Percentiles rank a stretch among this genome's conserved stretches.
phyloP scores from a whole-genome alignment of 306 rosid species.

The Cucurbita pepo region DNA sequence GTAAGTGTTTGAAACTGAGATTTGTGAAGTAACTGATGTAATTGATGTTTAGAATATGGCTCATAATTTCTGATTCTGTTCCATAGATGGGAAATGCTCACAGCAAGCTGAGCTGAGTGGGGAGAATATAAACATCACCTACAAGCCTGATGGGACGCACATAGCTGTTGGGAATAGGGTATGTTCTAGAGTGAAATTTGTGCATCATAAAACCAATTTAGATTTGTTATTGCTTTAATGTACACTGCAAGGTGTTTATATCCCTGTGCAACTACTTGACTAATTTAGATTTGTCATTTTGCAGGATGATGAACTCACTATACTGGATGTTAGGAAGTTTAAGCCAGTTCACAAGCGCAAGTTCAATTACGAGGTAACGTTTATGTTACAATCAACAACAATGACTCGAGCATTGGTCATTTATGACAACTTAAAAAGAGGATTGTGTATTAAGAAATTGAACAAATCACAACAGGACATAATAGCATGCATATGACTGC shows the following conservation, averaged over 20 bases:
- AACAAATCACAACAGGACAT: neutral
- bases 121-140: conserved; percentile 87
- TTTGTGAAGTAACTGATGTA: neutral
- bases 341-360: conserved; percentile 87
- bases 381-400: neutral
- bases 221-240: neutral
- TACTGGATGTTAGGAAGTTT: conserved; percentile 88
- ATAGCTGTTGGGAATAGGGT: conserved; percentile 94
- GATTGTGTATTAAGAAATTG: neutral
- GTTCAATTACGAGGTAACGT: conserved; percentile 75
- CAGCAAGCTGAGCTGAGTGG: conserved; percentile 89
- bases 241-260: neutral
- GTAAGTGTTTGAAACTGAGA: conserved; percentile 30
- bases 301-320: conserved; percentile 89
- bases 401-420: neutral
- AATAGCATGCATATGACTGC: neutral
- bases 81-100: conserved; percentile 79
- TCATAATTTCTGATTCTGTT: conserved; percentile 7
- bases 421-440: neutral
- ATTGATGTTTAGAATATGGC: neutral
- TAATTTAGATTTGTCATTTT: neutral
- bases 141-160: conserved; percentile 91
- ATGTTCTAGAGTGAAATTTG: conserved; percentile 12
- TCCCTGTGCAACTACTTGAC: neutral
- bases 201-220: neutral